Conservation (phyloP, 129 eudicot species). For the Flaveria linearis region DNA sequence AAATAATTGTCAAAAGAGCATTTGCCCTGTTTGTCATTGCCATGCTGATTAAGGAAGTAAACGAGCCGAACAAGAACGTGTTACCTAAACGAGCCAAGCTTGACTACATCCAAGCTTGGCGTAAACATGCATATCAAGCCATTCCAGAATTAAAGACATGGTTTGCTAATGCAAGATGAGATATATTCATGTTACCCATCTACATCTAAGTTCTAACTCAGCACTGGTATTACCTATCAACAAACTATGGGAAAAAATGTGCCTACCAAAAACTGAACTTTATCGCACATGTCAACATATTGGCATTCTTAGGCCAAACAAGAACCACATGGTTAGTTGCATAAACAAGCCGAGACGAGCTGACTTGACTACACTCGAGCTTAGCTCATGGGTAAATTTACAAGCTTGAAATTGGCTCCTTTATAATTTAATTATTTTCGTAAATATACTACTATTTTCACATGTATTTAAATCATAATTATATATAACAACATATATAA, state of each 20-base stretch:
- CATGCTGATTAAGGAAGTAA: neutral
- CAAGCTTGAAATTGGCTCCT: neutral
- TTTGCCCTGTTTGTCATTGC: neutral
- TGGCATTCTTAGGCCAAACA: constrained; percentile 11
- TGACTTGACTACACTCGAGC: neutral
- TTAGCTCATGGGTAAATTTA: neutral
- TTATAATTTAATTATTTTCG: no score
- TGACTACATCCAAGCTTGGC: no score
- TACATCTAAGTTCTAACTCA: no score
- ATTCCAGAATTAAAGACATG: no score
- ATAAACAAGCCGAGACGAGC: neutral
- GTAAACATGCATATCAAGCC: neutral
- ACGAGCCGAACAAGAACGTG: no score
- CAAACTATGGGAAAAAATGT: neutral
- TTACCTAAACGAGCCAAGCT: no score
- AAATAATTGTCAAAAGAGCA: neutral
- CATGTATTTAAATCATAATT: no score
- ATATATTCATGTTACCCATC: no score
- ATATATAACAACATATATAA: no score
- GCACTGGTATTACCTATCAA: neutral
- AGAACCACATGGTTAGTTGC: neutral
- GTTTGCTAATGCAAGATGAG: neutral
- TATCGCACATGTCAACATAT: constrained; percentile 22
- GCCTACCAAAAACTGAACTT: neutral
- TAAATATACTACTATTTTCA: no score